Percentiles rank a stretch among this genome's conserved stretches.
These are phyloP conservation scores for Pseudomassariella vexata DNA, from an alignment of 2,329 filamentous ascomycete species.

Conservation along the genomic window DNA sequence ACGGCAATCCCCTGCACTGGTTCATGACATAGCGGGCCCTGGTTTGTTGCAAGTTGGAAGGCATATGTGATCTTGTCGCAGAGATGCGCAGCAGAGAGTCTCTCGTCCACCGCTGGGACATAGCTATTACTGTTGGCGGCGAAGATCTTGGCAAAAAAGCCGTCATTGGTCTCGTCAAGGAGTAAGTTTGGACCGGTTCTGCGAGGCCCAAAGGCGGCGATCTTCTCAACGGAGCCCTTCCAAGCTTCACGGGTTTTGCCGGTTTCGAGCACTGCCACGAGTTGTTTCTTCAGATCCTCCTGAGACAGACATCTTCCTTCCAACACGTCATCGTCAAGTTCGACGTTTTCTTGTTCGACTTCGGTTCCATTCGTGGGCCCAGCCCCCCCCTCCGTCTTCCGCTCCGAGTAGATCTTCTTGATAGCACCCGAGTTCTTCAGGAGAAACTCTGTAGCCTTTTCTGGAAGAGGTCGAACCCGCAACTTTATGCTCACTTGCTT, in stretches of 20 bases:
- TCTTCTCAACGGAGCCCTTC: slow-evolving; percentile 70
- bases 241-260: slow-evolving; percentile 72
- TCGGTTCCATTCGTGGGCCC: slow-evolving; percentile 23
- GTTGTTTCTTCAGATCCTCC: slow-evolving; percentile 70
- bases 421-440: slow-evolving; percentile 74
- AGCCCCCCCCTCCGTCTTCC: slow-evolving; percentile 42
- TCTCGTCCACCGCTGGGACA: slow-evolving; percentile 37
- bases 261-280: slow-evolving; percentile 62
- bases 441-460: slow-evolving; percentile 77
- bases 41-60: slow-evolving; percentile 85
- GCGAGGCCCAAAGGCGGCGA: slow-evolving; percentile 85
- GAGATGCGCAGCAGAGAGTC: slow-evolving; percentile 60
- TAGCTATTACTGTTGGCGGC: slow-evolving; percentile 26
- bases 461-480: slow-evolving; percentile 72
- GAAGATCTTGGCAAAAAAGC: slow-evolving; percentile 66
- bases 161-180: slow-evolving; percentile 71
- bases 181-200: slow-evolving; percentile 84
- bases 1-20: slow-evolving; percentile 91
- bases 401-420: slow-evolving; percentile 71
- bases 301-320: slow-evolving; percentile 60
- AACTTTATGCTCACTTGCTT: slow-evolving; percentile 78
- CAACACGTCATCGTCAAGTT: slow-evolving; percentile 51
- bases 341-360: slow-evolving; percentile 31
- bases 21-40: slow-evolving; percentile 88
- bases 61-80: slow-evolving; percentile 88